Evolutionary conservation across 2,329 filamentous ascomycete species (phyloP), one percentile per base, ranked within the genome.

Genomic region (Talaromyces funiculosus): DNA sequence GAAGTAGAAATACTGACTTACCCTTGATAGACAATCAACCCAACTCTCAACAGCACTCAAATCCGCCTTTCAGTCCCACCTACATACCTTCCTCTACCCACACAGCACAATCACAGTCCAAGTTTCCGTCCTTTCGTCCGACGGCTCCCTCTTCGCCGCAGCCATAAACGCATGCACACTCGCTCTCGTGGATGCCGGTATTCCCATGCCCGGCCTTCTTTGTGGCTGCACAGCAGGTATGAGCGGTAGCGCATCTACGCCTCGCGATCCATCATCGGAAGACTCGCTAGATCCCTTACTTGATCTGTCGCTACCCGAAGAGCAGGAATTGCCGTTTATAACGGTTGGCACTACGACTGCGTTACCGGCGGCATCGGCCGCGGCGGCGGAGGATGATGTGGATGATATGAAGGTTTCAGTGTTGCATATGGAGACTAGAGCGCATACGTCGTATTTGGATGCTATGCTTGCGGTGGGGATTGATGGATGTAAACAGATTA

Each of bases 181-280:
- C 12, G 94, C 94, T 0, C 85, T 97, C 22, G 88, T 97, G 64
- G 94, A 99, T 72, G 94, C 94, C 0, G 94, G 94, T 57, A 88
- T 99, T 20, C 94, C 94, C 24, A 97, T 97, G 92, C 86, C 87
- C 2, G 91, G 96, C 71, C 95, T 97, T 72, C 84, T 97, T 2
- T 86, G 87, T 22, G 91, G 92, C 5, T 95, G 90, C 76, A 96
- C 92, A 0, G 90, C 91, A 0, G 94, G 92, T 3, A 90, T 77
- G 71, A 77, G 88, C 14, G 75, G 75, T 5, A 75, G 73, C 58
- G 75, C 75, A 14, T 77, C 74, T 26, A 77, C 74, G 4, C 73
- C 75, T 5, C 70, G 69, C 10, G 72, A 76, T 51, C 69, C 33
- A 0, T 26, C 51, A 10, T 66, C 69, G 20, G 69, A 73, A 62